A percentile compares a stretch with the other conserved stretches of the same genome.
These are phyloP conservation scores for Torulaspora quercuum DNA, from an alignment of 805 yeast genomes.

Conservation along the genomic window DNA sequence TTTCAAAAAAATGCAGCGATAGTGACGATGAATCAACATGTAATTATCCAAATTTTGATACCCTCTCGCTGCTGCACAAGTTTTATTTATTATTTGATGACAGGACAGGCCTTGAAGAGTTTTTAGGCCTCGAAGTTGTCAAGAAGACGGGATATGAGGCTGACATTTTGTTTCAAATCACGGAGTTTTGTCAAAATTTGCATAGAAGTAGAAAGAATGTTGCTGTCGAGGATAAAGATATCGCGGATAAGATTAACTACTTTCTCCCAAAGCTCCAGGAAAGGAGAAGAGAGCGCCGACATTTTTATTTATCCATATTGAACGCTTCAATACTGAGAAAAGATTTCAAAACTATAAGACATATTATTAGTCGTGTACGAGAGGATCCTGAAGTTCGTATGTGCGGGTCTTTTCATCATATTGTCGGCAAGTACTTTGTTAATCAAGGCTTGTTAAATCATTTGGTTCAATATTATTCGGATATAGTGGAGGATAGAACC, in stretches of 20 bases:
- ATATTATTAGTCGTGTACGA: slow-evolving; percentile 13
- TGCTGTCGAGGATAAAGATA: not conserved
- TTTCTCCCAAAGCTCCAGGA: slow-evolving; percentile 6
- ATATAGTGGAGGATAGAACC: slow-evolving; percentile 10
- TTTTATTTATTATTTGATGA: slow-evolving; percentile 16
- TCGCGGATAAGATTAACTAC: slow-evolving; percentile 9
- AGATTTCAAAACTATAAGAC: slow-evolving; percentile 16
- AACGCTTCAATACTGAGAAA: slow-evolving; percentile 17
- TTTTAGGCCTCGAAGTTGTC: slow-evolving; percentile 19
- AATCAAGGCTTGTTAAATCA: slow-evolving; percentile 20
- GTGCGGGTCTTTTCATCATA: slow-evolving; percentile 17
- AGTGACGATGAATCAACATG: not conserved
- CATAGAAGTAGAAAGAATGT: not conserved
- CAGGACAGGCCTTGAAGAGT: slow-evolving; percentile 12
- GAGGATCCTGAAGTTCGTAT: slow-evolving; percentile 17
- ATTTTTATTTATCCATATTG: slow-evolving; percentile 20
- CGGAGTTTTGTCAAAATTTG: slow-evolving; percentile 19
- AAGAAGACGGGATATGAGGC: slow-evolving; percentile 18
- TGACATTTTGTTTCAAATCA: slow-evolving; percentile 18
- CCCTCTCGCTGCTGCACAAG: slow-evolving; percentile 25
- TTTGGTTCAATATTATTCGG: slow-evolving; percentile 21
- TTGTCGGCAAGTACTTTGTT: slow-evolving; percentile 25
- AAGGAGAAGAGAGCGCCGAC: slow-evolving; percentile 9
- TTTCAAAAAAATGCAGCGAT: slow-evolving; percentile 16
- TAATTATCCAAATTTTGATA: slow-evolving; percentile 14